Base-by-base conservation (phyloP, 2,329 filamentous ascomycete species). In the Stenocarpella maydis region DNA sequence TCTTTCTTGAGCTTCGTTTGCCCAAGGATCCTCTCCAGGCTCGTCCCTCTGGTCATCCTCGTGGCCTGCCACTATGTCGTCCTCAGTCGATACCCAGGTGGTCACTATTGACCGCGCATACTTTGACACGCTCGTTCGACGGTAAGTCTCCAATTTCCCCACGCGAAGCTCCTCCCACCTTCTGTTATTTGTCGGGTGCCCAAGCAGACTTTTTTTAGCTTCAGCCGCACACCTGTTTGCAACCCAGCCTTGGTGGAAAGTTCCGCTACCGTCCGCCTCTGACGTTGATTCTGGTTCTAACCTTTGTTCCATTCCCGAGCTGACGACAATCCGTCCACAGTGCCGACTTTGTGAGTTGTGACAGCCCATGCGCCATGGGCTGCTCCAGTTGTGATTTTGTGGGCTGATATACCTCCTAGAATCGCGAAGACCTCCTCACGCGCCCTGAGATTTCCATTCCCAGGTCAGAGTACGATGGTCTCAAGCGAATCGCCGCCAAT, bases 51-150 rank as follows among this genome's bases (percentile, higher is more conserved):
- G 43, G 21, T 31, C 15, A 39, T 55, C 28, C 34, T 37, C 39
- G 45, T 60, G 47, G 52, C 24, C 41, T 54, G 43, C 37, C 55
- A 71, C 28, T 50, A 71, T 71, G 70, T 61, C 67, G 49, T 64
- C 31, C n/a, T 55, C 43, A n/a, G 60, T 28, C 34, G 50, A 41
- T 34, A 45, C 37, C n/a, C 58, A 67, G 26, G 67, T 63, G 54
- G 85, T 91, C 63, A 90, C 87, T 12, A 84, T 91, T 72, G 87
- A 88, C 72, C 88, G 85, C 75, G 78, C 80, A 61, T 87, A 91
- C 79, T 87, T 91, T 74, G 86, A 91, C 74, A 86, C 87, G 69
- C 81, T 91, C 55, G 76, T 90, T 65, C 84, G 86, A 76, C 86
- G 87, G 90, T 91, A 79, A 81, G 85, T 58, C 19, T 9, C 53